phyloP scores from a whole-genome alignment of 2,329 filamentous ascomycete species.

The Botrytis galanthina region DNA sequence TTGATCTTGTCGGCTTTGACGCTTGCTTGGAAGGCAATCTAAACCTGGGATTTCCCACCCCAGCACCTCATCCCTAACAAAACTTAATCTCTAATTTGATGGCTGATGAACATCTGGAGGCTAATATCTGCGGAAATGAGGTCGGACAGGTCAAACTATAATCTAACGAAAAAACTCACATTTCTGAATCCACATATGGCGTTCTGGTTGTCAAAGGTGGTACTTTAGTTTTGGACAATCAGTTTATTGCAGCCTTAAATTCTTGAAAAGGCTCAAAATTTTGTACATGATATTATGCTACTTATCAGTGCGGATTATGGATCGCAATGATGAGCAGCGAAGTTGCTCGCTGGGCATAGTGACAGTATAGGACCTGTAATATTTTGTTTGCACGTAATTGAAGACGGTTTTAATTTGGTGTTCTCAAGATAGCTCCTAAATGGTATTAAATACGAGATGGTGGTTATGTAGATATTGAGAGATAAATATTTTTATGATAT shows the following conservation, averaged over 20 bases:
- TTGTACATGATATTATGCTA: not conserved
- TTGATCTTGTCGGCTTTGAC: slow-evolving; percentile 32
- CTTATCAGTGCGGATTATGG: not conserved
- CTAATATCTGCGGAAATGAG: not conserved
- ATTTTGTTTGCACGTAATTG: not conserved
- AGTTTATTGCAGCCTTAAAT: not conserved
- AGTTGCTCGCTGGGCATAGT: not conserved
- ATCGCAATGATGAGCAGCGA: not conserved
- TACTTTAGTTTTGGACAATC: not conserved
- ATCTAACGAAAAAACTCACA: not conserved
- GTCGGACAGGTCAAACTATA: not conserved
- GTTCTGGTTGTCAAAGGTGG: not conserved
- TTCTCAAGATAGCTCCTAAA: too few species aligned
- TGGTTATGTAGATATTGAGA: too few species aligned
- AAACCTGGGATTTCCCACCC: slow-evolving; percentile 26
- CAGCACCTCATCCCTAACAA: not conserved
- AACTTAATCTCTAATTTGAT: not conserved
- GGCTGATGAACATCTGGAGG: not conserved
- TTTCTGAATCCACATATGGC: not conserved
- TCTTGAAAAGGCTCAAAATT: not conserved
- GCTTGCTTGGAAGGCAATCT: slow-evolving; percentile 30
- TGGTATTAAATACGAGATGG: too few species aligned
- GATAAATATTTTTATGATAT: fast-evolving
- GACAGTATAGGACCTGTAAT: not conserved
- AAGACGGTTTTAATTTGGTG: not conserved